Evolutionary conservation across 306 rosid genomes (phyloP).

Genomic region (Begonia loranthoides): DNA sequence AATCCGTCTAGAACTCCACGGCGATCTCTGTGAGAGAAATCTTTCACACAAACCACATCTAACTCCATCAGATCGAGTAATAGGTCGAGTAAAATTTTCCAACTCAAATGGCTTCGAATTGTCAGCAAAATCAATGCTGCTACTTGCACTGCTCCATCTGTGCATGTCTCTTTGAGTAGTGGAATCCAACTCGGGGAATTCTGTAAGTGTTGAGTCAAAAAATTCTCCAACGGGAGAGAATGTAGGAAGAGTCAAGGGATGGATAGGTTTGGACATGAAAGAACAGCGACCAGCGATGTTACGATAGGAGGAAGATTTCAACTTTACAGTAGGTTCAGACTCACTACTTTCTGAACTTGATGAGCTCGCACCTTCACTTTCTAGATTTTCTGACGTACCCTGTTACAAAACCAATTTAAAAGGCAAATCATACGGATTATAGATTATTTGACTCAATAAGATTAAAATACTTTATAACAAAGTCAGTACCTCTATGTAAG

Average conservation of each 20-base stretch:
- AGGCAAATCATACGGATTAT: too few species aligned
- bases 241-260: conserved; percentile 51
- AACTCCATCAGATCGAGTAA: conserved; percentile 33
- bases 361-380: conserved; percentile 33
- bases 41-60: conserved; percentile 71
- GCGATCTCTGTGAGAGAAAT: conserved; percentile 65
- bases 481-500: conserved; percentile 53
- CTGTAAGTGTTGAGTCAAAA: conserved; percentile 30
- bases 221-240: conserved; percentile 35
- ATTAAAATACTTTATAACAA: conserved; percentile 6
- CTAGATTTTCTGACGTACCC: conserved; percentile 66
- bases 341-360: conserved; percentile 66
- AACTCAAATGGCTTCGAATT: conserved; percentile 54
- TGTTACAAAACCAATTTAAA: conserved; percentile 13
- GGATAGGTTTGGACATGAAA: conserved; percentile 79
- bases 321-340: conserved; percentile 48
- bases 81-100: conserved; percentile 22
- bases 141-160: conserved; percentile 67
- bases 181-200: conserved; percentile 39
- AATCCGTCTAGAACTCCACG: conserved; percentile 77
- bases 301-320: conserved; percentile 37
- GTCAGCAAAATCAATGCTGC: conserved; percentile 68
- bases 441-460: background rate
- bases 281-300: conserved; percentile 40
- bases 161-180: conserved; percentile 45